A percentile compares a stretch with the other conserved stretches of the same genome.
phyloP scores from a whole-genome alignment of 148 eudicot genomes.

The Nyssa sinensis region DNA sequence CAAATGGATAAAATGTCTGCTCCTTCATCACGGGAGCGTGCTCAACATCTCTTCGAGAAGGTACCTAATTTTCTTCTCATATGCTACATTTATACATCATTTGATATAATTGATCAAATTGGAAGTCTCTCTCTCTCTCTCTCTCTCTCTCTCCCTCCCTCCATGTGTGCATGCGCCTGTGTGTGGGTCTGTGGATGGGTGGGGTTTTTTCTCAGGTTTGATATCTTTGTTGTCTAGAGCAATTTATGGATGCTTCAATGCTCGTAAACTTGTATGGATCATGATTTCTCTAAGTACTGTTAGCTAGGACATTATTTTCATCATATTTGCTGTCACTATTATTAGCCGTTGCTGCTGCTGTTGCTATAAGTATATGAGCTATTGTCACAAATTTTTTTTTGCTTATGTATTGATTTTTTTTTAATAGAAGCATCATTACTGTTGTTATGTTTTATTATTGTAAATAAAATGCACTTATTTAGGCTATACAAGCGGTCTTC shows the following conservation, averaged over 20 bases:
- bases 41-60: slow-evolving; percentile 49
- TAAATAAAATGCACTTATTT: too few species aligned
- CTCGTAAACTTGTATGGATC: neutral
- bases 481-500: neutral
- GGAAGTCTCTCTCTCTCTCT: too few species aligned
- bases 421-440: too few species aligned
- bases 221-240: neutral
- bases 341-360: too few species aligned
- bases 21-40: slow-evolving; percentile 42
- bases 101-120: too few species aligned
- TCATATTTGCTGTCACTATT: neutral
- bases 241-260: neutral
- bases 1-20: slow-evolving; percentile 47
- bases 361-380: too few species aligned
- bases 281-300: too few species aligned
- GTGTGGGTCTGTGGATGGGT: neutral
- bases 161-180: neutral
- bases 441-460: too few species aligned
- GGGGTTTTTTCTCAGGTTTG: too few species aligned
- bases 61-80: slow-evolving; percentile 19
- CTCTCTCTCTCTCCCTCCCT: neutral
- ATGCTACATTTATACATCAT: neutral
- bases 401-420: too few species aligned
- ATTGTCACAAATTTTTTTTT: neutral
- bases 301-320: neutral